Evolutionary conservation across 352 stramenopile species (phyloP).

Genomic region (Phytophthora lateralis): DNA sequence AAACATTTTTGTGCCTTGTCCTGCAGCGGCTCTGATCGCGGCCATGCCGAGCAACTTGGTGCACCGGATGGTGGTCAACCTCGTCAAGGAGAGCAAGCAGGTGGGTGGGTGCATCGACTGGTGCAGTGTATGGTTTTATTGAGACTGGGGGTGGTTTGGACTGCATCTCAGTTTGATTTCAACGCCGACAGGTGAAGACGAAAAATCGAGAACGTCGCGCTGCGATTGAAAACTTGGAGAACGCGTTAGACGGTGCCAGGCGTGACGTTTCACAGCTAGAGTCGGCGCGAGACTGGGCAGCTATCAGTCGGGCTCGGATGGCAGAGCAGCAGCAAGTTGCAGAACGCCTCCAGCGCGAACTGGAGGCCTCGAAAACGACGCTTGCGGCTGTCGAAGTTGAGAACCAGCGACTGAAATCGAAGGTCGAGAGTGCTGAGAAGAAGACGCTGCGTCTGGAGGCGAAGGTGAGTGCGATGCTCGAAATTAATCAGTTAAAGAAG

Average conservation of each 20-base stretch:
- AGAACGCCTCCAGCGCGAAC: conserved; percentile 35
- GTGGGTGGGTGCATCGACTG: conserved; percentile 22
- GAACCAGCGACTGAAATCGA: conserved; percentile 39
- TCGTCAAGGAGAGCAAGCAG: conserved; percentile 64
- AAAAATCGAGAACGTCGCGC: conserved; percentile 43
- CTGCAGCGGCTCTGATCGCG: conserved; percentile 60
- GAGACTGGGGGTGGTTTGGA: neutral
- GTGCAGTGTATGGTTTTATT: neutral
- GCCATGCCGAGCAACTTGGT: conserved; percentile 66
- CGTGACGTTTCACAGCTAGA: conserved; percentile 43
- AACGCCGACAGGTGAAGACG: conserved; percentile 36
- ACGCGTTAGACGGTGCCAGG: conserved; percentile 27
- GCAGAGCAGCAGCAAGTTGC: conserved; percentile 37
- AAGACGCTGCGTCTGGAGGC: conserved; percentile 48
- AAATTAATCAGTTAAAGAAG: neutral
- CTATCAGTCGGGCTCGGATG: conserved; percentile 37
- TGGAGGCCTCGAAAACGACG: conserved; percentile 38
- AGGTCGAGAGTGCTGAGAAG: conserved; percentile 40
- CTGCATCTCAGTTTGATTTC: neutral
- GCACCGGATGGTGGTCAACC: conserved; percentile 69
- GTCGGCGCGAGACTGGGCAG: conserved; percentile 35
- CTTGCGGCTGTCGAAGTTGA: conserved; percentile 32
- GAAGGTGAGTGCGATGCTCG: conserved; percentile 34
- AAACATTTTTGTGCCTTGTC: neutral
- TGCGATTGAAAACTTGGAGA: conserved; percentile 43